Evolutionary conservation across 257 asterid genomes (phyloP).

Genomic region (Solanum piurae): DNA sequence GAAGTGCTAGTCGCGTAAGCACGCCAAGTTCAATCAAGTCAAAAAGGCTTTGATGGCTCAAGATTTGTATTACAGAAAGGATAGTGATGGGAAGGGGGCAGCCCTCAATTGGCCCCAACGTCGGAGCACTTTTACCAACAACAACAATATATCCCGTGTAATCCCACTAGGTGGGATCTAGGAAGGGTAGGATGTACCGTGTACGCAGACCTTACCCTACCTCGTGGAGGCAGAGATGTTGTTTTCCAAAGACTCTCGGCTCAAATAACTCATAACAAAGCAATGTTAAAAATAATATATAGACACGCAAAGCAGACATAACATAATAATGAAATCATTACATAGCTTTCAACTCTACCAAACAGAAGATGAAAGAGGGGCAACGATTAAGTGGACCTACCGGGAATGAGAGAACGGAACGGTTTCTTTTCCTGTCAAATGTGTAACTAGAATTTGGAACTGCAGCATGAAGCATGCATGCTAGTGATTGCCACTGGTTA

Average conservation of each 20-base stretch:
- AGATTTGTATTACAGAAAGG: not conserved
- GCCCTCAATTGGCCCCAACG: not conserved
- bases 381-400: constrained; percentile 11
- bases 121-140: not conserved
- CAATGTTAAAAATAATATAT: not conserved
- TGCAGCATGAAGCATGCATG: constrained; percentile 51
- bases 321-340: not conserved
- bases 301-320: not conserved
- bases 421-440: constrained; percentile 4
- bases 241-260: not conserved
- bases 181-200: not conserved
- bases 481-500: constrained; percentile 62
- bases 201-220: not conserved
- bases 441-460: constrained; percentile 28
- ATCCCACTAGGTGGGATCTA: not conserved
- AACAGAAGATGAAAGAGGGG: not conserved
- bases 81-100: not conserved
- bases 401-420: constrained; percentile 32
- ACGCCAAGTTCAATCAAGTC: not conserved
- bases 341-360: not conserved
- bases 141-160: not conserved
- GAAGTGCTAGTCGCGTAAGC: not conserved
- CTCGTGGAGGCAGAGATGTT: not conserved
- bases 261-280: not conserved
- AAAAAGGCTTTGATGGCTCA: not conserved